Base-by-base conservation (phyloP, 2,329 filamentous ascomycete species). In the Ophiostoma sp. region DNA sequence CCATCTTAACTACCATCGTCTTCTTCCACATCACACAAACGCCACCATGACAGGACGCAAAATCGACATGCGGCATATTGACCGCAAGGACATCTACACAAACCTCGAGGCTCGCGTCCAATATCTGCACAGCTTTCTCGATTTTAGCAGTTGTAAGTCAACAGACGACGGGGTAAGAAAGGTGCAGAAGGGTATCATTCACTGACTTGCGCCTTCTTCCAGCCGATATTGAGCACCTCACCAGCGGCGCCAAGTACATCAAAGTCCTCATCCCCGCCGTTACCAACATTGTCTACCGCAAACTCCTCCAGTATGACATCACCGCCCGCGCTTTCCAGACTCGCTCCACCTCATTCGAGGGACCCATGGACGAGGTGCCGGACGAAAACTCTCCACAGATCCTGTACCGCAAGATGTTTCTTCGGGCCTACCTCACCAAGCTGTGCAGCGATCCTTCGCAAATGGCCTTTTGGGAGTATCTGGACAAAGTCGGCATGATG, bases 401-500 rank as follows among this genome's bases (percentile, higher is more conserved):
- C 76, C 81, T 91, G 77, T 88, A 94, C 79, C 87, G 93, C 75
- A 95, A 95, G 84, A 91, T 92, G 85, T 94, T 95, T 79, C 81
- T 90, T 70, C 84, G 91, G n/a, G 92, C 91, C 71, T 95, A 95
- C 77, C 84, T 95, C 42, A 89, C 87, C 74, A 92, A 91, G 80
- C 83, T 95, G 50, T 94, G 92, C 80, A 91, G 90, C 5, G 92
- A 95, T 78, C 91, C 91, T 0, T 90, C 88, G 69, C 89, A 88
- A 76, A 90, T 93, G 86, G 90, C 93, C 75, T 94, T 94, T 80
- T 95, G 93, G 92, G 89, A 92, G 78, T 95, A 95, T 79, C 84
- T 95, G 61, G 91, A 95, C 83, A 95, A 95, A 81, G 93, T 95
- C 48, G 93, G 92, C 73, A 89, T 93, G 85, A 95, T 95, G 92